Base-by-base conservation (phyloP, 2,329 filamentous ascomycete species). In the Hypoxylon sp. region DNA sequence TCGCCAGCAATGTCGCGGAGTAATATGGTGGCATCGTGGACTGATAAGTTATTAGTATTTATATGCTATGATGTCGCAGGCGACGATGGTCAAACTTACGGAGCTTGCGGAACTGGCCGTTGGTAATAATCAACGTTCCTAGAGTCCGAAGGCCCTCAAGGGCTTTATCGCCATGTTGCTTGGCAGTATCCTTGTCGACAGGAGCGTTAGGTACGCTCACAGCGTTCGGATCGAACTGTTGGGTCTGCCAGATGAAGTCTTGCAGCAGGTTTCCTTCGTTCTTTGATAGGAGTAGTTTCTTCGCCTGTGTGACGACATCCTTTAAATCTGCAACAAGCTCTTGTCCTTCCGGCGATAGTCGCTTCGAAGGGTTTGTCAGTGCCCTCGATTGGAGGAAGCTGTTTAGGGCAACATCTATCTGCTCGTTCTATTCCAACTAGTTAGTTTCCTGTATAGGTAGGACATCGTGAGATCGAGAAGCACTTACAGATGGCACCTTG, bases 221-320 rank as follows among this genome's bases (percentile, higher is more conserved):
- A 57, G 87, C 85, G 75, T 86, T 90, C 64, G 88, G 83, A 59
- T 90, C 88, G 69, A 96, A 90, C 51, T 92, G 87, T 77, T 94
- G 90, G 0, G 94, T 95, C 79, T 97, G 92, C 92, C 93, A 99
- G 81, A 98, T 93, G 81, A 99, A 98, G 77, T 99, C 95, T 79
- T 99, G 96, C 20, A 99, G 84, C 64, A 98, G 83, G 77, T 99
- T 94, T 78, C 95, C 96, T 66, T 97, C 89, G 79, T 99, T 99
- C 88, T 98, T 99, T 82, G 91, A 92, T 27, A 99, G 85, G 7
- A 98, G 83, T 11, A 99, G 87, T 64, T 90, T 82, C 85, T 98
- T 77, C 65, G 95, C 92, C 79, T 96, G 89, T 76, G 92, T 89
- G 50, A 99, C 90, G 57, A 97, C 93, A 60, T 92, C 86, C 68